These are phyloP conservation scores for Chaetomium tenue DNA, from an alignment of 495 filamentous ascomycete genomes.

Conservation along the genomic window DNA sequence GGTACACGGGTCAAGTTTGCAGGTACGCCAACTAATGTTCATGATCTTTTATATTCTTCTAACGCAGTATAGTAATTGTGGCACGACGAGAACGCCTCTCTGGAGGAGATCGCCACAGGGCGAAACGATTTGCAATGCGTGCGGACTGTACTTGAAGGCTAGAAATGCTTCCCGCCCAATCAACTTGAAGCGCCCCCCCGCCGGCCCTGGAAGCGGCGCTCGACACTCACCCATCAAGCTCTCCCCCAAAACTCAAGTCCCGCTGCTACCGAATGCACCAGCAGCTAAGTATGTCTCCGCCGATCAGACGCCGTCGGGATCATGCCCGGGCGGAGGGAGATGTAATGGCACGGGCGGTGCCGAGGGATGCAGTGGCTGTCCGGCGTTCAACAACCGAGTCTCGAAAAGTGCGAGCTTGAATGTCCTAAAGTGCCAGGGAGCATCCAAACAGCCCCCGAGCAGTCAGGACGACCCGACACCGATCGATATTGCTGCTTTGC, in stretches of 20 bases:
- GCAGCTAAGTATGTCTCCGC: slow-evolving; percentile 76
- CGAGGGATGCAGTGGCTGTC: slow-evolving; percentile 93
- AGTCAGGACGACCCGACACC: slow-evolving; percentile 41
- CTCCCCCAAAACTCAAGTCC: slow-evolving; percentile 35
- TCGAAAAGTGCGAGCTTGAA: slow-evolving; percentile 77
- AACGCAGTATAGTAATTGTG: slow-evolving; percentile 72
- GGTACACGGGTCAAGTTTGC: slow-evolving; percentile 53
- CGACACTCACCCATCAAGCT: slow-evolving; percentile 40
- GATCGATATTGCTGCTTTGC: slow-evolving; percentile 49
- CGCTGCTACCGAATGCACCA: slow-evolving; percentile 43
- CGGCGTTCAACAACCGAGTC: slow-evolving; percentile 94
- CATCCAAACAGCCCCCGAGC: slow-evolving; percentile 29
- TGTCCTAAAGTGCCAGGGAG: slow-evolving; percentile 49
- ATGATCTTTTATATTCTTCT: slow-evolving; percentile 22
- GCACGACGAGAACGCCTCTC: slow-evolving; percentile 86
- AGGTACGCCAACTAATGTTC: slow-evolving; percentile 41
- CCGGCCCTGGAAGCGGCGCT: slow-evolving; percentile 40
- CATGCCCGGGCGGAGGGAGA: slow-evolving; percentile 89
- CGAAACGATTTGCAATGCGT: slow-evolving; percentile 96
- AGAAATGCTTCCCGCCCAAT: slow-evolving; percentile 86
- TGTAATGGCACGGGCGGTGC: slow-evolving; percentile 97
- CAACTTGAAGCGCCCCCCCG: slow-evolving; percentile 71
- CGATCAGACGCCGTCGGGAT: slow-evolving; percentile 69
- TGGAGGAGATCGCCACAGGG: slow-evolving; percentile 93
- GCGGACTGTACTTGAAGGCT: slow-evolving; percentile 90